Conservation (phyloP, 2,329 filamentous ascomycete genomes). For the Basipetospora chlamydospora region DNA sequence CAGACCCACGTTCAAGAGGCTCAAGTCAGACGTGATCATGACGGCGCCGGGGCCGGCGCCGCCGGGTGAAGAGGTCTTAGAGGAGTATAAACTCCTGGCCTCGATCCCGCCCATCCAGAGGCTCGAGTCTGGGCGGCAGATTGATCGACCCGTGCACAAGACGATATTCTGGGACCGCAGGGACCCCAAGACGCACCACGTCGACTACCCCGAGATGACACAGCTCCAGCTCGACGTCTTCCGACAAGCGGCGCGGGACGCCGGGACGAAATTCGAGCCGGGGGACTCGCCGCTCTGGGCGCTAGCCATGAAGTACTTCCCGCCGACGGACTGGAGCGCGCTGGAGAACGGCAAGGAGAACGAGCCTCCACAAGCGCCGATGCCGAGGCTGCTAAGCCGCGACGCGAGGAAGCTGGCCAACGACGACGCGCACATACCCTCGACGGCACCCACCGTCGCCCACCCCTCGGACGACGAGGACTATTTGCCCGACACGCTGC, state of each 20-base stretch:
- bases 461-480: conserved; percentile 11
- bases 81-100: conserved; percentile 31
- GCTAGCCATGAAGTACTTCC: conserved; percentile 44
- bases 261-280: conserved; percentile 38
- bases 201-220: conserved; percentile 50
- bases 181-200: conserved; percentile 42
- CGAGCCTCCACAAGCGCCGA: conserved; percentile 1
- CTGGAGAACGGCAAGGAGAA: conserved; percentile 11
- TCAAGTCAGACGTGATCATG: conserved; percentile 34
- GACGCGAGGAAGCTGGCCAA: conserved; percentile 14
- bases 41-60: conserved; percentile 18
- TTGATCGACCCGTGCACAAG: conserved; percentile 42
- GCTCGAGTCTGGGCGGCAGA: conserved; percentile 37
- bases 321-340: conserved; percentile 21
- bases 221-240: conserved; percentile 43
- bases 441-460: conserved; percentile 10
- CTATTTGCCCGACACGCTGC: conserved; percentile 21
- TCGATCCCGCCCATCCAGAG: conserved; percentile 33
- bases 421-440: conserved; percentile 12
- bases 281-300: conserved; percentile 37
- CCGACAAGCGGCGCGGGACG: conserved; percentile 30
- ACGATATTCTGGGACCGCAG: conserved; percentile 40
- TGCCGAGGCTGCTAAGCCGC: conserved; percentile 9
- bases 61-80: conserved; percentile 21
- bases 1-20: conserved; percentile 39